These are phyloP conservation scores for Tulasnella calospora DNA, from an alignment of 768 basidiomycete species.

Conservation along the genomic window DNA sequence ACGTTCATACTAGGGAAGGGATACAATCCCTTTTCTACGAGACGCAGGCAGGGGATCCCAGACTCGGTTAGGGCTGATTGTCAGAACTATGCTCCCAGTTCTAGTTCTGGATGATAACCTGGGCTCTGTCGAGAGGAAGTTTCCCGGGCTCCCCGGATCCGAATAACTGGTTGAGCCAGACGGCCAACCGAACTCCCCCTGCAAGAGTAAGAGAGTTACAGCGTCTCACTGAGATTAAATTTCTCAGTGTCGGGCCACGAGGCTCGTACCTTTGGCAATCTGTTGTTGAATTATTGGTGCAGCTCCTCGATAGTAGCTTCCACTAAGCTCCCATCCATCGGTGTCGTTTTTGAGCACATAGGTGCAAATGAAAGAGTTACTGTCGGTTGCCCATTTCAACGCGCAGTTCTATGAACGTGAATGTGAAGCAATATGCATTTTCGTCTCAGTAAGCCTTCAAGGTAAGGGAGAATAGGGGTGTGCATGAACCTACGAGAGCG, in stretches of 20 bases:
- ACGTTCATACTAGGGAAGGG: too few species aligned
- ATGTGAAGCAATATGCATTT: not conserved
- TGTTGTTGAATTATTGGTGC: slow-evolving; percentile 28
- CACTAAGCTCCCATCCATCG: not conserved
- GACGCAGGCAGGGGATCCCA: too few species aligned
- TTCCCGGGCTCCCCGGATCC: not conserved
- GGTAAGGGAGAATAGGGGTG: not conserved
- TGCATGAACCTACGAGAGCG: not conserved
- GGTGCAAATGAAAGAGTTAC: slow-evolving; percentile 23
- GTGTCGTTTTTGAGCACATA: slow-evolving; percentile 15
- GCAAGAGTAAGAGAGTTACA: not conserved
- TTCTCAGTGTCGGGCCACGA: too few species aligned
- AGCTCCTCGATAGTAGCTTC: slow-evolving; percentile 19
- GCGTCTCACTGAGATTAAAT: not conserved
- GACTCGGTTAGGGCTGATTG: too few species aligned
- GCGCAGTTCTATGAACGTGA: slow-evolving; percentile 20
- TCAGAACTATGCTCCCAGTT: too few species aligned
- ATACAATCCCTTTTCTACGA: too few species aligned
- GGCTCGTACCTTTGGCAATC: slow-evolving; percentile 22
- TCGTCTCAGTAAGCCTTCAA: not conserved
- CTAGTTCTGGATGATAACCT: too few species aligned
- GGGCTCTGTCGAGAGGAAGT: not conserved
- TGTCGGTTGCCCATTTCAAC: slow-evolving; percentile 24
- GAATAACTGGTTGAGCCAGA: not conserved
- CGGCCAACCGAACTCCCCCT: not conserved